Evolutionary conservation across 805 yeast genomes (phyloP).

Genomic region (Candida alai): DNA sequence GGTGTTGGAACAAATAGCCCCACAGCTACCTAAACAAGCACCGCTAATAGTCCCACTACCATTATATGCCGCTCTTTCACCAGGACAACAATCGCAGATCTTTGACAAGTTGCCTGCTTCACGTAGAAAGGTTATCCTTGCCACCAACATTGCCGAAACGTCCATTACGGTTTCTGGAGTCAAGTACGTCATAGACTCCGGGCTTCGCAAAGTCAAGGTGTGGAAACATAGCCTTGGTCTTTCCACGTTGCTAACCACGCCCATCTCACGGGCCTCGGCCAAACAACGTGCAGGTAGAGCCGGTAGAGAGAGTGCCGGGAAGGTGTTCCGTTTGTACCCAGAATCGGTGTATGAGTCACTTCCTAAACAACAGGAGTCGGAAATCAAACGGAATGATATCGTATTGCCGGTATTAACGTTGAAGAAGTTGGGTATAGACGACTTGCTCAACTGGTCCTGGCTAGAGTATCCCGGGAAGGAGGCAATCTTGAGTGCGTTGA

Average conservation of each 20-base stretch:
- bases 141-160: constrained; percentile 97
- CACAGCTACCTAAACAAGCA: constrained; percentile 65
- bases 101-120: constrained; percentile 62
- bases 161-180: constrained; percentile 96
- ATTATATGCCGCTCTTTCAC: constrained; percentile 90
- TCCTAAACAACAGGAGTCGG: constrained; percentile 85
- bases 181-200: constrained; percentile 87
- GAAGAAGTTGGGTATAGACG: constrained; percentile 78
- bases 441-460: constrained; percentile 88
- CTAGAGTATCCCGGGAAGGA: constrained; percentile 83
- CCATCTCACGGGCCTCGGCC: constrained; percentile 92
- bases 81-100: constrained; percentile 76
- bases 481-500: constrained; percentile 70
- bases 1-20: constrained; percentile 56
- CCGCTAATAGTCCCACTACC: constrained; percentile 79
- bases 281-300: constrained; percentile 97
- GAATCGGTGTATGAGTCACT: constrained; percentile 64
- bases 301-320: constrained; percentile 94
- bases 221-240: constrained; percentile 93
- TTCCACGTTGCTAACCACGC: constrained; percentile 87
- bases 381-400: constrained; percentile 82
- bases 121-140: constrained; percentile 79
- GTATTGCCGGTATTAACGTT: constrained; percentile 80
- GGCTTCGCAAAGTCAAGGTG: constrained; percentile 87
- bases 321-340: constrained; percentile 78